phyloP scores from a whole-genome alignment of 257 asterid species.

The Agastache rugosa region DNA sequence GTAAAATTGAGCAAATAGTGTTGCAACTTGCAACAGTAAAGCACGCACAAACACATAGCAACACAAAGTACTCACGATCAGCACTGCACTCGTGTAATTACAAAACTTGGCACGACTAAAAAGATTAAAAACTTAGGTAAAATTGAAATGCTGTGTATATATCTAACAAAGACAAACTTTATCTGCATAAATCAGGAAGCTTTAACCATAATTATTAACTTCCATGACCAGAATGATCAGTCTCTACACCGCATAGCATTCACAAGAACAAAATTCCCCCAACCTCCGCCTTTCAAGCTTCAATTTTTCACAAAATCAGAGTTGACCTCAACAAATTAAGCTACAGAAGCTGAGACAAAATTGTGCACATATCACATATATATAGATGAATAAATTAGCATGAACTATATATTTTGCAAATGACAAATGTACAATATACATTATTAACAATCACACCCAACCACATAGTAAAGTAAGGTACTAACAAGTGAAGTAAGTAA shows the following conservation, averaged over 20 bases:
- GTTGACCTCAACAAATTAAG: not conserved
- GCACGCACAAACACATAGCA: not conserved
- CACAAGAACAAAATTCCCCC: not conserved
- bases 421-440: not conserved
- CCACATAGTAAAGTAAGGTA: not conserved
- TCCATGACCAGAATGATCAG: conserved; percentile 4
- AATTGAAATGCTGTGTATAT: not conserved
- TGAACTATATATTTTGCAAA: not conserved
- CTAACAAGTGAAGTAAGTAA: not conserved
- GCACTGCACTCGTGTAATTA: not conserved
- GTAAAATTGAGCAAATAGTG: conserved; percentile 25
- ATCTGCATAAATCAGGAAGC: not conserved
- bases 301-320: not conserved
- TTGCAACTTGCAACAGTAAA: not conserved
- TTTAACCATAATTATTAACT: not conserved
- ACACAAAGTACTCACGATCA: not conserved
- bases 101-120: not conserved
- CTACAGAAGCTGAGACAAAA: not conserved
- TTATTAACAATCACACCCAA: not conserved
- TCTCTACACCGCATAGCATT: not conserved
- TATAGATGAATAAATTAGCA: not conserved
- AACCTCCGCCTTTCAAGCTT: not conserved
- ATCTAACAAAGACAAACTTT: not conserved
- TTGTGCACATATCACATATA: not conserved
- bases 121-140: not conserved